Evolutionary conservation across 805 yeast species (phyloP), one percentile per base, ranked within the genome.

Genomic region (Blastobotrys parvus): DNA sequence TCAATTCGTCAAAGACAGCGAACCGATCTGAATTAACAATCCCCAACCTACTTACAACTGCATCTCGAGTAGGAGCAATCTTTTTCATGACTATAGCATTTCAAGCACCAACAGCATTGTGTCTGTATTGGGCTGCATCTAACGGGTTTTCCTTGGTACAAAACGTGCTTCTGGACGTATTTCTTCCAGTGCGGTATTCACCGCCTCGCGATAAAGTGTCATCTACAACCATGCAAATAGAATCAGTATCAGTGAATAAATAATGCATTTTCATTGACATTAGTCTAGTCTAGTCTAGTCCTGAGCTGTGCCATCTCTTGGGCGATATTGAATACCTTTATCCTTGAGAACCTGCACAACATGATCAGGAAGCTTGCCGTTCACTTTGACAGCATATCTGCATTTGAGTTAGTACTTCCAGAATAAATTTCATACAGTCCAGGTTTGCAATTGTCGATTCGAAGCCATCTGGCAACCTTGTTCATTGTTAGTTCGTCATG

Each of bases 401-500:
- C 4, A 15, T n/a, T 15, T 11, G n/a, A n/a, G 18, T 37, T 15
- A 25, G 16, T 27, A 37, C 18, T 37, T 13, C 3, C 22, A 15
- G 18, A 21, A 3, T 3, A n/a, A 10, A 4, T 15, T 4, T 15
- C 41, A 11, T 35, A 88, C 54, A 90, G 61, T 0, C 97, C 98
- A 0, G 94, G 84, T 18, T 78, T 80, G 59, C 87, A 86, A 15
- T 85, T 81, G 57, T 86, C 95, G 25, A 90, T 81, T 62, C 97
- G 77, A 44, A 90, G 69, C 98, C 98, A 90, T 58, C 84, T 78
- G 13, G 96, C 96, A 32, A 87, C 64, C n/a, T n/a, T n/a, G n/a
- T n/a, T n/a, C n/a, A n/a, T n/a, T n/a, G n/a, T n/a, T n/a, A n/a
- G n/a, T n/a, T n/a, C n/a, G n/a, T n/a, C n/a, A n/a, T n/a, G n/a